Evolutionary conservation across 164 flowering plant genomes (phyloP).

Genomic region (Chimonanthus salicifolius): DNA sequence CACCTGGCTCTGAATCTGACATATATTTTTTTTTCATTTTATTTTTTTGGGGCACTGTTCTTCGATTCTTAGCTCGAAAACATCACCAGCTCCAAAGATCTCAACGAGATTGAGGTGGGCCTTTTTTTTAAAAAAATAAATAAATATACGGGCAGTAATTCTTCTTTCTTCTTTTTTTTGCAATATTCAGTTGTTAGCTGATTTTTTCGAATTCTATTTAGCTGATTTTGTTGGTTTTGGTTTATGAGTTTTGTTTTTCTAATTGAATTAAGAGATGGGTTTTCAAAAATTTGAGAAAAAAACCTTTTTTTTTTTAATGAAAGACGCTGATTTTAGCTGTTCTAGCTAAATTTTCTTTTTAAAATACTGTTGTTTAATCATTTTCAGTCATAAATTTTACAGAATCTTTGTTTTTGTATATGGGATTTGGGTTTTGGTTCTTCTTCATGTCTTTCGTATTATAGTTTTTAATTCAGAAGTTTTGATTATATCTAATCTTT

Average conservation of each 20-base stretch:
- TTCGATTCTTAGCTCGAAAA: not conserved
- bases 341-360: not conserved
- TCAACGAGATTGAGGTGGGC: conserved; percentile 11
- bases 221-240: not conserved
- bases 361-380: no score
- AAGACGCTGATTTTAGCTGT: not conserved
- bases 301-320: not conserved
- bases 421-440: not conserved
- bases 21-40: not conserved
- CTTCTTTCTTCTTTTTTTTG: not conserved
- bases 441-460: not conserved
- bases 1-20: conserved; percentile 13
- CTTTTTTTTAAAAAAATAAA: not conserved
- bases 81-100: conserved; percentile 13
- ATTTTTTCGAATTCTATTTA: not conserved
- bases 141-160: not conserved
- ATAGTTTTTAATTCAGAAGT: not conserved
- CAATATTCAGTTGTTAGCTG: not conserved
- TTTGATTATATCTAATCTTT: not conserved
- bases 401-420: not conserved
- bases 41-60: conserved; percentile 1
- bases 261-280: conserved; percentile 4
- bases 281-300: not conserved
- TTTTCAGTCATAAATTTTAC: not conserved
- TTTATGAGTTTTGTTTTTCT: not conserved